phyloP scores from a whole-genome alignment of 805 yeast genomes.

The Saturnispora zaruensis region DNA sequence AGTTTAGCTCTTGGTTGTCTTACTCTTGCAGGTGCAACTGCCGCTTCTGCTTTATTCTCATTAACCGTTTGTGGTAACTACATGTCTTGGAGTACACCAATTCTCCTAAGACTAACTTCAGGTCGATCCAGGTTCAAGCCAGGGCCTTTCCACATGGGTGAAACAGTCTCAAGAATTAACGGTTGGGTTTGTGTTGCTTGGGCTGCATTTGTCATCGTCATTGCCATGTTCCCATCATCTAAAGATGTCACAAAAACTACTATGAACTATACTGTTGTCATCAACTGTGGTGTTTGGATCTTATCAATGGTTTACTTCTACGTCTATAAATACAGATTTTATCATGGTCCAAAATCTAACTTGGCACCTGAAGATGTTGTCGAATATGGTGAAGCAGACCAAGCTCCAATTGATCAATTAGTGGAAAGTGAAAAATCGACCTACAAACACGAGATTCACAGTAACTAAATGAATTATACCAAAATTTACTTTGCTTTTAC shows the following conservation, averaged over 20 bases:
- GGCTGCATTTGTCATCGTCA: constrained; percentile 43
- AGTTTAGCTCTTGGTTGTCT: constrained; percentile 48
- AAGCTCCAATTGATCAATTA: constrained; percentile 8
- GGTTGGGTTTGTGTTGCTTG: constrained; percentile 39
- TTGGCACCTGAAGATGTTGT: constrained; percentile 16
- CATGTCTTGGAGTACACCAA: constrained; percentile 56
- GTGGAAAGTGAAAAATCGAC: not conserved
- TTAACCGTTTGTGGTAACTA: constrained; percentile 55
- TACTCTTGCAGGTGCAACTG: constrained; percentile 48
- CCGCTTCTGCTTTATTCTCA: constrained; percentile 62
- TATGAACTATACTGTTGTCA: constrained; percentile 66
- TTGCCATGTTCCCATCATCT: constrained; percentile 54
- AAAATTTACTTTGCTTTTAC: not conserved
- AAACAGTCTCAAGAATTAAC: constrained; percentile 36
- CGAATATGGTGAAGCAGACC: constrained; percentile 13
- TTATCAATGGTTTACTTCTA: constrained; percentile 19
- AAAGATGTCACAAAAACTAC: constrained; percentile 32
- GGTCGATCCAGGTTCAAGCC: constrained; percentile 47
- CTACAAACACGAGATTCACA: not conserved
- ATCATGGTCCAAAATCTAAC: constrained; percentile 25
- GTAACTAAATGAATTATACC: not conserved
- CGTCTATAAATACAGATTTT: constrained; percentile 19
- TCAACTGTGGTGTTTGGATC: constrained; percentile 41
- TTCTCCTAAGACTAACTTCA: constrained; percentile 41
- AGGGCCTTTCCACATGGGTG: constrained; percentile 61